Conservation (phyloP, 192 early-diverging fungal species). For the Rhizophagus clarus region DNA sequence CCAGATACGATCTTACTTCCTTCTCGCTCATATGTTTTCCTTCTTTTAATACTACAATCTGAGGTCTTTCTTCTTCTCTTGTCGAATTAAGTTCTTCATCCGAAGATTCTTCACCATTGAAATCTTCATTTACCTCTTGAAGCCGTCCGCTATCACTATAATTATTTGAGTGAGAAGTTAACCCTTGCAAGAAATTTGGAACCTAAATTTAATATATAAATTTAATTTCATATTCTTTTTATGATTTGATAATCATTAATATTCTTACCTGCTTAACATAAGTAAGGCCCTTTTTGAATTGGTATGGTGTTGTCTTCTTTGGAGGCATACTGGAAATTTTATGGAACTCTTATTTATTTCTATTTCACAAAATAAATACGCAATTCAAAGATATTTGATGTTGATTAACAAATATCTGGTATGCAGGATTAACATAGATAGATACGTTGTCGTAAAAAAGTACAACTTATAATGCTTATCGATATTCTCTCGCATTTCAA, state of each 20-base stretch:
- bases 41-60: slow-evolving; percentile 25
- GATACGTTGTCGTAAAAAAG: too few relatives aligned
- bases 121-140: not conserved
- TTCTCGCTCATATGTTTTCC: slow-evolving; percentile 14
- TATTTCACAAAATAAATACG: too few relatives aligned
- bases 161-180: not conserved
- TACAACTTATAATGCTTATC: too few relatives aligned
- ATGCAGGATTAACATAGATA: too few relatives aligned
- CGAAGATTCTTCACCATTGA: not conserved
- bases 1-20: slow-evolving; percentile 11
- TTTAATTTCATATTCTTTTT: not conserved
- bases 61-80: slow-evolving; percentile 20
- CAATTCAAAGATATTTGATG: too few relatives aligned
- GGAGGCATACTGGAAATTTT: not conserved
- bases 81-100: not conserved
- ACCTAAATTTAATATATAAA: not conserved
- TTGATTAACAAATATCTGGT: too few relatives aligned
- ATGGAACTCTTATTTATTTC: too few relatives aligned
- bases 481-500: too few relatives aligned
- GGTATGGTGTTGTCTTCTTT: not conserved
- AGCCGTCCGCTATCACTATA: not conserved
- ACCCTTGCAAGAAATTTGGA: not conserved
- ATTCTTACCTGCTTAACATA: not conserved
- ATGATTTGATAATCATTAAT: not conserved
- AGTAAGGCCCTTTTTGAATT: not conserved